A percentile compares a stretch with the other conserved stretches of the same genome.
Evolutionary conservation across 495 filamentous ascomycete genomes (phyloP).

Genomic region (Neurospora sublineolata): DNA sequence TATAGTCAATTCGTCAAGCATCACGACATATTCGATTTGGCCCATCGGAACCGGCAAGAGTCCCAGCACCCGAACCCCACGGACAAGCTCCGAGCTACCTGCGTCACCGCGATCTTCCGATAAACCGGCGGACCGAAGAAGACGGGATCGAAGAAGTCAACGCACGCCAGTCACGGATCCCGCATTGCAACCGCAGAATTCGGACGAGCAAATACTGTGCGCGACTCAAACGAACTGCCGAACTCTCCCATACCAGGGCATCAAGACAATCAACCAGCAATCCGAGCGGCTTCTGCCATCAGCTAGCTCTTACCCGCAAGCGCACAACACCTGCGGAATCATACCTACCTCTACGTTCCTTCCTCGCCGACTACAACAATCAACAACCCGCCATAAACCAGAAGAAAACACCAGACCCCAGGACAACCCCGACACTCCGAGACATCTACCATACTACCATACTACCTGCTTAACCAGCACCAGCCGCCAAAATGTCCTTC

Average conservation of each 20-base stretch:
- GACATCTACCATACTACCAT: too few species aligned
- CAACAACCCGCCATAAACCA: too few species aligned
- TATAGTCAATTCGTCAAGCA: neutral
- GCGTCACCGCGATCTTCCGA: neutral
- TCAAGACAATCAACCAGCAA: neutral
- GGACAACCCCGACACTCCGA: too few species aligned
- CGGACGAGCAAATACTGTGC: neutral
- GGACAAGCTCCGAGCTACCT: neutral
- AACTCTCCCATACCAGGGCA: neutral
- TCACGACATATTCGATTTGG: neutral
- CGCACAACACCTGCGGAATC: neutral
- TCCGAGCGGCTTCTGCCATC: neutral
- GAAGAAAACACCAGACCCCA: too few species aligned
- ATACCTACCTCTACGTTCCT: neutral
- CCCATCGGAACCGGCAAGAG: neutral
- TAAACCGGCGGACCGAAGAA: neutral
- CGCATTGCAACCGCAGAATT: neutral
- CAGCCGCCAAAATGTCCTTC: conserved; percentile 54
- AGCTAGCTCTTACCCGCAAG: neutral
- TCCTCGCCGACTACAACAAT: neutral
- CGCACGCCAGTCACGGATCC: neutral
- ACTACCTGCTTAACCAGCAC: too few species aligned
- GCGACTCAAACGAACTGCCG: neutral
- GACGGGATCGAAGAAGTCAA: neutral
- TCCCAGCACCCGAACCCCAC: neutral